Conservation (phyloP, 306 rosid species). For the Acacia acuminata region DNA sequence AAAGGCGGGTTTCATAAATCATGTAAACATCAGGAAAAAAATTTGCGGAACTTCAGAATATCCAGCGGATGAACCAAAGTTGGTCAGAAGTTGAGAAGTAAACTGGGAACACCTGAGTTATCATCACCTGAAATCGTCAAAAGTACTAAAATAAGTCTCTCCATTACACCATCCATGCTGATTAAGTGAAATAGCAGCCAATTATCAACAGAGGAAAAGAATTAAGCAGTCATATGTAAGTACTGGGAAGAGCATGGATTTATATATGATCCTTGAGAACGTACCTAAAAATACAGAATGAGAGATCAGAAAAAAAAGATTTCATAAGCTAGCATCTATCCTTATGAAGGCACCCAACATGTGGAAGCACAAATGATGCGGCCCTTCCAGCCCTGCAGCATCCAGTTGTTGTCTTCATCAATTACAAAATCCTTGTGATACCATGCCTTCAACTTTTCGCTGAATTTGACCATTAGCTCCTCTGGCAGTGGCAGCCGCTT, state of each 20-base stretch:
- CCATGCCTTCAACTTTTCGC: constrained; percentile 40
- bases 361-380: constrained; percentile 67
- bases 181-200: not conserved
- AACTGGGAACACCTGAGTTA: no score
- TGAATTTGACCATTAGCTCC: constrained; percentile 43
- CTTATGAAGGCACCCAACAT: constrained; percentile 68
- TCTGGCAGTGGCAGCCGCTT: constrained; percentile 50
- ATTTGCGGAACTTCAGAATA: not conserved
- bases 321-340: not conserved
- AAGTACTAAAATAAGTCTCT: constrained; percentile 18
- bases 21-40: not conserved
- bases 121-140: no score
- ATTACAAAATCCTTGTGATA: constrained; percentile 70
- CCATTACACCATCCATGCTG: not conserved
- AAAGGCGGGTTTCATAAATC: not conserved
- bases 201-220: not conserved
- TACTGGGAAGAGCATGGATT: not conserved
- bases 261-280: not conserved
- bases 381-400: constrained; percentile 93
- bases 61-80: constrained; percentile 6
- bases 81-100: constrained; percentile 7
- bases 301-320: not conserved
- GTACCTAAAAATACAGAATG: constrained; percentile 17
- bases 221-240: not conserved
- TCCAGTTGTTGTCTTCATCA: constrained; percentile 65